A percentile compares a stretch with the other conserved stretches of the same genome.
Evolutionary conservation across 495 filamentous ascomycete genomes (phyloP).

Genomic region (Talaromyces proteolyticus): DNA sequence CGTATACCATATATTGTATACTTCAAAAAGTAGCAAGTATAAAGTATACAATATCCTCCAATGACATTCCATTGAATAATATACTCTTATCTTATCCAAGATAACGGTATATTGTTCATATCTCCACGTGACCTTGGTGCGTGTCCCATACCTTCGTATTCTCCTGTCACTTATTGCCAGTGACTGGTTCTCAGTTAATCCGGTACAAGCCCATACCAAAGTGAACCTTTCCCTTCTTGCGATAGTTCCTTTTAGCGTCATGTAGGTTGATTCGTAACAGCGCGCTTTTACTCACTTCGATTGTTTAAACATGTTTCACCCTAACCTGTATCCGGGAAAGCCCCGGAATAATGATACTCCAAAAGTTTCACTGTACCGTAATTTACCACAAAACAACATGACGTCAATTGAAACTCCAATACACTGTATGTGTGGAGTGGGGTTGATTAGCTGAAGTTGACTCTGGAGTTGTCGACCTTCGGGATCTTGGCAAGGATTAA

Average conservation of each 20-base stretch:
- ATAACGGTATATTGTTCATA: neutral
- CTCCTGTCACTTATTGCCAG: neutral
- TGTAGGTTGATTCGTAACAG: neutral
- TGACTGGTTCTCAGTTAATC: neutral
- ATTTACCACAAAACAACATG: neutral
- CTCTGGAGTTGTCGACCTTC: neutral
- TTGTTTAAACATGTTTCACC: neutral
- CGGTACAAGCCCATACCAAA: neutral
- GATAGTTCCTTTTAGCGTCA: neutral
- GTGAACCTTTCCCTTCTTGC: neutral
- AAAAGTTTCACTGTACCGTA: slow-evolving; percentile 1
- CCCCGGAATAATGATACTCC: neutral
- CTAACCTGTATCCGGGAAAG: neutral
- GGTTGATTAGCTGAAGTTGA: neutral
- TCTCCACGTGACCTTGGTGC: neutral
- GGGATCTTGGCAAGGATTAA: neutral
- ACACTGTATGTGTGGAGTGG: too few relatives aligned
- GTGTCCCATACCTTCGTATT: too few relatives aligned
- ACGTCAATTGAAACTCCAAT: neutral
- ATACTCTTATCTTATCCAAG: neutral
- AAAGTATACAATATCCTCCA: neutral
- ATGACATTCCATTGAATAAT: neutral
- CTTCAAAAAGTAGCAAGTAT: neutral
- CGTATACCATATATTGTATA: too few relatives aligned
- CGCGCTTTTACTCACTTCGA: neutral